Percentiles rank a stretch among this genome's conserved stretches.
Evolutionary conservation across 352 stramenopile species (phyloP).

Genomic region (Phytophthora litchii): DNA sequence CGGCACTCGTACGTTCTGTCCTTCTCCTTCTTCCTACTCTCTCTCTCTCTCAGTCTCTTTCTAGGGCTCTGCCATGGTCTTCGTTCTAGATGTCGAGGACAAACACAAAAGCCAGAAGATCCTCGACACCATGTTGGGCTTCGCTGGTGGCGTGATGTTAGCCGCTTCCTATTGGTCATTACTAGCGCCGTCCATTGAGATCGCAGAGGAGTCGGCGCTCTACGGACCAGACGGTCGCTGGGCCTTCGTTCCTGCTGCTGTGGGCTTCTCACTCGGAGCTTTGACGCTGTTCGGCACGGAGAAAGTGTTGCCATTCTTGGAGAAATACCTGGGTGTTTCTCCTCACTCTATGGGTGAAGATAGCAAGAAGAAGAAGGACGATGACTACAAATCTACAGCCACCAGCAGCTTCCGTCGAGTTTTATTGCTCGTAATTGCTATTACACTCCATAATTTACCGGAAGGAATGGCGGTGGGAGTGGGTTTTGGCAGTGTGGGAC

Average conservation of each 20-base stretch:
- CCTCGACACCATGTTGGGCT: slow-evolving; percentile 87
- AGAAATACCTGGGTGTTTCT: slow-evolving; percentile 44
- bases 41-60: background rate
- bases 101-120: slow-evolving; percentile 80
- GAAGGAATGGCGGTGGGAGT: slow-evolving; percentile 91
- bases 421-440: slow-evolving; percentile 88
- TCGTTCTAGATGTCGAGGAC: slow-evolving; percentile 83
- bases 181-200: slow-evolving; percentile 86
- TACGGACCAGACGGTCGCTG: slow-evolving; percentile 76
- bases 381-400: slow-evolving; percentile 46
- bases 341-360: slow-evolving; percentile 57
- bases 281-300: slow-evolving; percentile 81
- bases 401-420: slow-evolving; percentile 76
- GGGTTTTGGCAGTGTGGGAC: slow-evolving; percentile 86
- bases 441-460: slow-evolving; percentile 91
- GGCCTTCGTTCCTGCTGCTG: slow-evolving; percentile 81
- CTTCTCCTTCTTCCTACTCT: background rate
- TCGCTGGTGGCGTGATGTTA: slow-evolving; percentile 91
- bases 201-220: slow-evolving; percentile 78
- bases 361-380: slow-evolving; percentile 40
- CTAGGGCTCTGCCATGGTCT: slow-evolving; percentile 78
- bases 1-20: slow-evolving; percentile 52
- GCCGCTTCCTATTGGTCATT: slow-evolving; percentile 91
- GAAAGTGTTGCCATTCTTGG: slow-evolving; percentile 60
- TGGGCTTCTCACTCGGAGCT: slow-evolving; percentile 84